Evolutionary conservation across 441 rosid species (phyloP), one percentile per base, ranked within the genome.

Genomic region (Bruguiera hainesii): DNA sequence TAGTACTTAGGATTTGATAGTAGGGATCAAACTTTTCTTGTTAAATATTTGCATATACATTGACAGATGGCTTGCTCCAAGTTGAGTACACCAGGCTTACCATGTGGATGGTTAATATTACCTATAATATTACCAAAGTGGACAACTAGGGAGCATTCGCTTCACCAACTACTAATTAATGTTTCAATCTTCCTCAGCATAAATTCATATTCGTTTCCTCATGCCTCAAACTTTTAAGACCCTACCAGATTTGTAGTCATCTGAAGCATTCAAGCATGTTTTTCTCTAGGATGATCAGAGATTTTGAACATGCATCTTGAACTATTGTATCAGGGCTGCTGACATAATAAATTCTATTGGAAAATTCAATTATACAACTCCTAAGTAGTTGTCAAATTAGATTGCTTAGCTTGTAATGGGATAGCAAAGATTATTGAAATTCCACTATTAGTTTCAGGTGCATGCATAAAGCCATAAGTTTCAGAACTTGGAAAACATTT

Each of bases 391-490:
- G 13, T 25, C 35, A 33, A 21, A 23, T 56, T 51, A 50, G 20
- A 52, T 8, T 16, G 5, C 9, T 62, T 56, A 23, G 15, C 35
- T 56, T 56, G 39, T 55, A 6, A 21, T 29, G 13, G 29, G 56
- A 39, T 56, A 39, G 0, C 28, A 18, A 26, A 28, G n/a, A 28
- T 18, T 57, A 46, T 10, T 57, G n/a, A 57, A n/a, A 9, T 49
- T 42, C 30, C 63, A 58, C 16, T 46, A 20, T 6, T 1, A 56
- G 16, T 35, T 70, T 23, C 5, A 46, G 53, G 42, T 28, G 19
- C 25, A 18, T 29, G 68, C 57, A 56, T 57, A 55, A 23, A 37
- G 69, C 63, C 53, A 9, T 61, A 20, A 28, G 61, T 65, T 75
- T 57, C 42, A 37, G 63, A 11, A 13, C 63, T 60, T 55, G 60